These are phyloP conservation scores for Hypomontagnella submonticulosa DNA, from an alignment of 495 filamentous ascomycete species.

Conservation along the genomic window DNA sequence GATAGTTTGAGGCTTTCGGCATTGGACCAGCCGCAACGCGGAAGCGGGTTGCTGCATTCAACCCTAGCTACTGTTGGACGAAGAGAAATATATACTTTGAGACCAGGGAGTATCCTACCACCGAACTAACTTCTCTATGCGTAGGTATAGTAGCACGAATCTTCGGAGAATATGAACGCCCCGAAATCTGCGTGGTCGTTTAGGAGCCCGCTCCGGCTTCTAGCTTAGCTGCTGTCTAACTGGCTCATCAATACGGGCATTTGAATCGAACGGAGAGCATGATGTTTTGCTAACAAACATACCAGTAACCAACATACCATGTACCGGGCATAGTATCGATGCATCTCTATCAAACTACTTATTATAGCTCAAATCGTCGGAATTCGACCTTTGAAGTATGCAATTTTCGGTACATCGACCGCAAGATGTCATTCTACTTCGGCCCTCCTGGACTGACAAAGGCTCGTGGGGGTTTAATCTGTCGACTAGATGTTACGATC, in stretches of 20 bases:
- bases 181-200: slow-evolving; percentile 4
- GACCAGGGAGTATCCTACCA: slow-evolving; percentile 12
- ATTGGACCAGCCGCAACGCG: slow-evolving; percentile 11
- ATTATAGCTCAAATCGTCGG: slow-evolving; percentile 7
- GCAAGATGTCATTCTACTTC: background rate
- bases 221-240: background rate
- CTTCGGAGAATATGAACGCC: slow-evolving; percentile 21
- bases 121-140: background rate
- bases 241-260: background rate
- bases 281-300: background rate
- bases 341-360: background rate
- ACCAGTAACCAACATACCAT: slow-evolving; percentile 5
- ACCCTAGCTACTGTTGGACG: slow-evolving; percentile 19
- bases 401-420: background rate
- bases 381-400: background rate
- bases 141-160: slow-evolving; percentile 5
- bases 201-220: background rate
- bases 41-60: slow-evolving; percentile 22
- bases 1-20: slow-evolving; percentile 25
- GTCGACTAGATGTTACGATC: background rate
- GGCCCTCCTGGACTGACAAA: slow-evolving; percentile 4
- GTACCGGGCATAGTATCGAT: background rate
- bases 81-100: background rate
- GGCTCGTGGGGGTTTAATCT: slow-evolving; percentile 7
- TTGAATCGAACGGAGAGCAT: background rate